Evolutionary conservation across 2,329 filamentous ascomycete species (phyloP).

Genomic region (Colletotrichum agaves): DNA sequence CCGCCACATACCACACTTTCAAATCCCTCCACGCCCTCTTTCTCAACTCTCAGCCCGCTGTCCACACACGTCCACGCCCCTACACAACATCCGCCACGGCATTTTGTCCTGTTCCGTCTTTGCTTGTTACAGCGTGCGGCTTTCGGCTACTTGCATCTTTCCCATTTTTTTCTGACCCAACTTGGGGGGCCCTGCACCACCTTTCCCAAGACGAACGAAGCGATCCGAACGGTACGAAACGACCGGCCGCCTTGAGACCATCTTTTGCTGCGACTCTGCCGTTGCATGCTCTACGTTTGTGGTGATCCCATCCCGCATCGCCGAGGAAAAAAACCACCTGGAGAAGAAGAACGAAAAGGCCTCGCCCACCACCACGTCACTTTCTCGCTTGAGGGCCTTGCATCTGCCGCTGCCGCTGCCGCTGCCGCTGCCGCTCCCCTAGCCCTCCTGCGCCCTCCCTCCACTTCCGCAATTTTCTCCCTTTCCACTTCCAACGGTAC

Average conservation of each 20-base stretch:
- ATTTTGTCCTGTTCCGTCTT: constrained; percentile 4
- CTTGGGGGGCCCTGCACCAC: constrained; percentile 27
- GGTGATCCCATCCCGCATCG: constrained; percentile 20
- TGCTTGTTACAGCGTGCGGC: constrained; percentile 31
- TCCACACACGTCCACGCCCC: constrained; percentile 20
- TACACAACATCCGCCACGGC: constrained; percentile 36
- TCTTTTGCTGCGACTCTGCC: constrained; percentile 15
- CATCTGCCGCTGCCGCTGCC: constrained; percentile 19
- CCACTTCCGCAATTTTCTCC: constrained; percentile 16
- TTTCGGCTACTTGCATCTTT: constrained; percentile 29
- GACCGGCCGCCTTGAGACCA: constrained; percentile 18
- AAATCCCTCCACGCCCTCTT: constrained; percentile 23
- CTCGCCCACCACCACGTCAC: constrained; percentile 20
- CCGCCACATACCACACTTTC: constrained; percentile 27
- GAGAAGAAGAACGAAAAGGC: background rate
- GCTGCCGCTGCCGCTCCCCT: constrained; percentile 28
- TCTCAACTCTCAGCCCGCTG: background rate
- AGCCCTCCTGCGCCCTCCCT: constrained; percentile 29
- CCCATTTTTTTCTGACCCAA: constrained; percentile 29
- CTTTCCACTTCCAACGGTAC: constrained; percentile 14
- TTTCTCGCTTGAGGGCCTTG: constrained; percentile 28
- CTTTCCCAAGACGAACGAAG: constrained; percentile 21
- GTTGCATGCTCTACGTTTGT: constrained; percentile 19
- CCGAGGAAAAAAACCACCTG: background rate
- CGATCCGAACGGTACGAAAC: constrained; percentile 29